Conservation (phyloP, 192 early-diverging fungal genomes). For the Coemansia sp. region DNA sequence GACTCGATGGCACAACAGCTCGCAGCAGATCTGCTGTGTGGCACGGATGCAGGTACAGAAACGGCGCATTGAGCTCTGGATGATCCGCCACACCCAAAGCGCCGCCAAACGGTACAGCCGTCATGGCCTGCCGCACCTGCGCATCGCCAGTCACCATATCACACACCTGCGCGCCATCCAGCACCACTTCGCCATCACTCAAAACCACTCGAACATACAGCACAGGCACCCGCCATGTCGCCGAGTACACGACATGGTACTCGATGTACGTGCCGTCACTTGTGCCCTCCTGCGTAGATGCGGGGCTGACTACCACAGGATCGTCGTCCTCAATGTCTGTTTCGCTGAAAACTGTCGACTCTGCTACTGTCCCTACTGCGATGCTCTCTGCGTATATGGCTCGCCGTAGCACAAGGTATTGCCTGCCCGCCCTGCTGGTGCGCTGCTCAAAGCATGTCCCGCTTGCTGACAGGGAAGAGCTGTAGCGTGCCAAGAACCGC, state of each 20-base stretch:
- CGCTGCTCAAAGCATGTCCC: background rate
- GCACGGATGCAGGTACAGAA: slow-evolving; percentile 46
- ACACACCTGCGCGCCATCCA: slow-evolving; percentile 10
- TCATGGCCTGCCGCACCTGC: slow-evolving; percentile 20
- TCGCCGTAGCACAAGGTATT: background rate
- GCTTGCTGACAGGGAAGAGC: background rate
- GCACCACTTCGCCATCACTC: background rate
- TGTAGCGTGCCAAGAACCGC: slow-evolving; percentile 11
- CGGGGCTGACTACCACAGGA: background rate
- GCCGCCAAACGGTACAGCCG: slow-evolving; percentile 48
- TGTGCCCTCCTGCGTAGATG: background rate
- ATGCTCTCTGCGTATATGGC: background rate
- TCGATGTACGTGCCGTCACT: slow-evolving; percentile 5
- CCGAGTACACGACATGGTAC: slow-evolving; percentile 40
- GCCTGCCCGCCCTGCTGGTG: background rate
- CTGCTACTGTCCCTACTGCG: slow-evolving; percentile 3
- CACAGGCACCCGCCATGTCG: slow-evolving; percentile 40
- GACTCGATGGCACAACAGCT: slow-evolving; percentile 10
- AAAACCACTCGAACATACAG: slow-evolving; percentile 24
- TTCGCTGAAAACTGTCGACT: background rate
- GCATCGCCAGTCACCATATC: slow-evolving; percentile 18
- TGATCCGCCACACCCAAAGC: slow-evolving; percentile 49
- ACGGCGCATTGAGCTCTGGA: slow-evolving; percentile 32
- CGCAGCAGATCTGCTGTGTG: slow-evolving; percentile 42
- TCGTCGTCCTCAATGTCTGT: slow-evolving; percentile 20